Percentiles rank a stretch among this genome's conserved stretches.
These are phyloP conservation scores for Naganishia vaughanmartiniae DNA, from an alignment of 768 basidiomycete species.

Conservation along the genomic window DNA sequence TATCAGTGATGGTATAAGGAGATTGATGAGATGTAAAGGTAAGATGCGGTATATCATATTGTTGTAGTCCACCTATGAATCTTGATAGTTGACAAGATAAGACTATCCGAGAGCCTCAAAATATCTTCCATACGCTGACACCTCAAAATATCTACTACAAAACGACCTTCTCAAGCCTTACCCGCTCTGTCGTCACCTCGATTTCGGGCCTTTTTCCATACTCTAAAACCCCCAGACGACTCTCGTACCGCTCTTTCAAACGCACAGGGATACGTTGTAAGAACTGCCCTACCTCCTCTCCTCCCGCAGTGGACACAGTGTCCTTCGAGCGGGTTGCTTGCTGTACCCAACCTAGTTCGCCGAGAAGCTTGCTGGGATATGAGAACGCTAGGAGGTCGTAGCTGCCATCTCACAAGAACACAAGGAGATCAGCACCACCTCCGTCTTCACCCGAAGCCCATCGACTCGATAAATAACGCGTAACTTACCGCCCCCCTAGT, in stretches of 20 bases:
- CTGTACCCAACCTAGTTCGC: not conserved
- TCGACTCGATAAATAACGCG: not conserved
- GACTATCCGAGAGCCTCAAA: too few species aligned
- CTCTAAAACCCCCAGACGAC: not conserved
- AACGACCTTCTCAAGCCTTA: constrained; percentile 15
- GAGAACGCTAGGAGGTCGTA: constrained; percentile 13
- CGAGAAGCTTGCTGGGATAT: constrained; percentile 2
- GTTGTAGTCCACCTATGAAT: too few species aligned
- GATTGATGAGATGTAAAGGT: too few species aligned
- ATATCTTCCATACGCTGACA: not conserved
- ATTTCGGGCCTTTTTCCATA: not conserved
- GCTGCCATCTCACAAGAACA: not conserved
- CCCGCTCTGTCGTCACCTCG: constrained; percentile 14
- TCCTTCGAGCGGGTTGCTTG: not conserved
- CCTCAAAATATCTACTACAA: not conserved
- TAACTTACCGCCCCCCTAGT: not conserved
- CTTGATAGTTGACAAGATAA: too few species aligned
- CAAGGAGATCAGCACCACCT: not conserved
- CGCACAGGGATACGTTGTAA: not conserved
- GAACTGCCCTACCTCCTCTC: not conserved
- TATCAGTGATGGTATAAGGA: too few species aligned
- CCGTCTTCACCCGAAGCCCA: not conserved
- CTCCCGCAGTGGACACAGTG: not conserved
- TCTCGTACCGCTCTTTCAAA: constrained; percentile 12
- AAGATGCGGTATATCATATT: too few species aligned